Conservation (phyloP, 306 rosid genomes). For the Sesbania bispinosa region DNA sequence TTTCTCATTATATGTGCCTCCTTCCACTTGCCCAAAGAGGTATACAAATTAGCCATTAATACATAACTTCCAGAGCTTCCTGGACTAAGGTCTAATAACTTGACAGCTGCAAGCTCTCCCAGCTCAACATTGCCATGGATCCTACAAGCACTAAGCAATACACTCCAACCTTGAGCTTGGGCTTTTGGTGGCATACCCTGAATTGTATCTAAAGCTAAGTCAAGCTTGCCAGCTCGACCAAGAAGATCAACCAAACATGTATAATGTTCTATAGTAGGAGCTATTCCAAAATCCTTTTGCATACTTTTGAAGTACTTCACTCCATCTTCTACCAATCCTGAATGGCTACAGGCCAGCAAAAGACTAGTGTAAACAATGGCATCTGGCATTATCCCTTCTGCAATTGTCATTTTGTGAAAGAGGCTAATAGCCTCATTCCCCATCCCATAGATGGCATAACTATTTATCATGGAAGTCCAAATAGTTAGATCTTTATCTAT, state of each 20-base stretch:
- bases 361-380: slow-evolving; percentile 53
- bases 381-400: slow-evolving; percentile 47
- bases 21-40: slow-evolving; percentile 66
- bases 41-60: slow-evolving; percentile 55
- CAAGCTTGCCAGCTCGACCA: slow-evolving; percentile 53
- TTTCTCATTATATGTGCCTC: slow-evolving; percentile 49
- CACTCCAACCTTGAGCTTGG: slow-evolving; percentile 52
- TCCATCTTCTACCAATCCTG: slow-evolving; percentile 67
- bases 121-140: slow-evolving; percentile 45
- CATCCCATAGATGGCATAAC: slow-evolving; percentile 64
- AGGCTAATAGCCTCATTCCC: slow-evolving; percentile 52
- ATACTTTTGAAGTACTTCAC: slow-evolving; percentile 49
- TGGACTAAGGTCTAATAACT: slow-evolving; percentile 36
- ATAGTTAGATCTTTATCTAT: slow-evolving; percentile 52
- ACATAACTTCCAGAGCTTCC: slow-evolving; percentile 44
- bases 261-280: slow-evolving; percentile 54
- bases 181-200: slow-evolving; percentile 49
- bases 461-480: slow-evolving; percentile 63
- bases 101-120: slow-evolving; percentile 42
- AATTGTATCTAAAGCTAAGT: slow-evolving; percentile 52
- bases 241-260: slow-evolving; percentile 71
- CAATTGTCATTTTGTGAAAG: slow-evolving; percentile 49
- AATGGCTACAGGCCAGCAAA: slow-evolving; percentile 67
- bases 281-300: slow-evolving; percentile 51
- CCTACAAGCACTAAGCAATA: slow-evolving; percentile 68